Base-by-base conservation (phyloP, 495 filamentous ascomycete species). In the Aspergillus incahuasiensis region DNA sequence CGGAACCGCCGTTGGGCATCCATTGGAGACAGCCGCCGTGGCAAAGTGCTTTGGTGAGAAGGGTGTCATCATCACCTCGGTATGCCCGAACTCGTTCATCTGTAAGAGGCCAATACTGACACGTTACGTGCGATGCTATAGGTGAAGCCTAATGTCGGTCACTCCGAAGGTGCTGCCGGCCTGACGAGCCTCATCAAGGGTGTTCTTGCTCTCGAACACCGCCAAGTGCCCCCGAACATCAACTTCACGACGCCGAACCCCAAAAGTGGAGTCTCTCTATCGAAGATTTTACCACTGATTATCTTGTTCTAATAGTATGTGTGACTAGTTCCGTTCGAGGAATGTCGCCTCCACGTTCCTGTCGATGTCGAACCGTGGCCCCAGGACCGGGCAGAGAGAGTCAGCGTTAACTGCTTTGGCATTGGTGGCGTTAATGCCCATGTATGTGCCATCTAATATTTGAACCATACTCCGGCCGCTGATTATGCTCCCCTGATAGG, bases 161-260 rank as follows among this genome's bases (percentile, higher is more conserved):
- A 84, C 55, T 52, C 61, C 5, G 81, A 81, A 58, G 81, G 73
- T 2, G 73, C 78, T 3, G 75, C 77, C 1, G 84, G 80, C 6
- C 48, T 86, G 30, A 81, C 82, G 1, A 77, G 77, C 1, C 25
- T 87, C 0, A 68, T 89, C 9, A 87, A 87, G 64, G 72, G 76
- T 0, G 69, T 78, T 0, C 56, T 82, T 28, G 70, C 78, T n/a
- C 65, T 89, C 43, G 74, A 79, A 48, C 68, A 82, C 52, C 61
- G 56, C 5, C 55, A 62, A 0, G 71, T 85, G 11, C 77, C 79
- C 0, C 82, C 84, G 0, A 88, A 84, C 46, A 63, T 65, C 46
- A 55, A 63, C 7, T 66, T 70, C 21, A 54, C 25, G 0, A 57
- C 46, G 22, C 62, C 62, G 0, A 70, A 66, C 38, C 58, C 63